Conservation (phyloP, 2,329 filamentous ascomycete species). For the Stemphylium lycopersici region DNA sequence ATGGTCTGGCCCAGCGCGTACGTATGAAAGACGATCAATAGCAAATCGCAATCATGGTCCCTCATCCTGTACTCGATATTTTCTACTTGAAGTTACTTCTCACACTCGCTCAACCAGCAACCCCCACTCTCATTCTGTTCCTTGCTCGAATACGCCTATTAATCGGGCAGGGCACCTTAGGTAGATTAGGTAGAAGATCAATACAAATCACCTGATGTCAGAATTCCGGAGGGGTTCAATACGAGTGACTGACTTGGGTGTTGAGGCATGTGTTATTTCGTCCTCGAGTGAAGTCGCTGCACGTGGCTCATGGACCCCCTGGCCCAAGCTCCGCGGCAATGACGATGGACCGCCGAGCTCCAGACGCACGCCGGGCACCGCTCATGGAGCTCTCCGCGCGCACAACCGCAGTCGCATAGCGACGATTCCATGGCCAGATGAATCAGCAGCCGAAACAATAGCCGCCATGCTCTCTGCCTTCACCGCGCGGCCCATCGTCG, state of each 20-base stretch:
- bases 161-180: constrained; percentile 17
- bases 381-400: constrained; percentile 28
- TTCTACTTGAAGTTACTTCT: constrained; percentile 5
- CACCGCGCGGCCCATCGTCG: constrained; percentile 92
- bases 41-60: constrained; percentile 32
- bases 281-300: constrained; percentile 9
- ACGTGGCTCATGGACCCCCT: constrained; percentile 23
- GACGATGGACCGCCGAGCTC: constrained; percentile 29
- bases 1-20: constrained; percentile 13
- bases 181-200: constrained; percentile 20
- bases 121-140: constrained; percentile 20
- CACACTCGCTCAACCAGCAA: constrained; percentile 22
- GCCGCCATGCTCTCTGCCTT: constrained; percentile 90
- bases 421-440: constrained; percentile 22
- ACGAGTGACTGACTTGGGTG: neutral
- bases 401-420: constrained; percentile 26
- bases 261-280: neutral
- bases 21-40: constrained; percentile 26
- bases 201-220: constrained; percentile 10
- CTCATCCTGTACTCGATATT: constrained; percentile 16
- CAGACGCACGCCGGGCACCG: constrained; percentile 13
- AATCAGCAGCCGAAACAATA: constrained; percentile 1
- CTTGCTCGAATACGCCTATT: constrained; percentile 14
- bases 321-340: constrained; percentile 27
- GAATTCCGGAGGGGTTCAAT: too few relatives aligned